Base-by-base conservation (phyloP, 2,329 filamentous ascomycete genomes). In the Graphiopsis chlorocephala region DNA sequence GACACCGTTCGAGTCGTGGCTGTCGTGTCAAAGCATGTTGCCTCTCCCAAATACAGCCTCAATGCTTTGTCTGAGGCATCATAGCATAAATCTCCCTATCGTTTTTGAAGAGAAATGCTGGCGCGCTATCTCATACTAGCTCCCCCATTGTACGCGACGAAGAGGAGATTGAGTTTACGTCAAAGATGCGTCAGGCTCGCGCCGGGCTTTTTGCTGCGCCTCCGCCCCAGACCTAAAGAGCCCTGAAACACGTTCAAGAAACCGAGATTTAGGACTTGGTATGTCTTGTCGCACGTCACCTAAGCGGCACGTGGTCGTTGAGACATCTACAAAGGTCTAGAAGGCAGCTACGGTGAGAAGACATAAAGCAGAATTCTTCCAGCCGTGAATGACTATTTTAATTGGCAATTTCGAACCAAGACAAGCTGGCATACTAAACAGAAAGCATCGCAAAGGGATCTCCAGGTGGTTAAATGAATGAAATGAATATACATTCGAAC, bases 141-240 rank as follows among this genome's bases (percentile, higher is more conserved):
- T 28, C 17, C 26, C 26, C 50, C 50, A 29, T 53, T 53, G 50
- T 28, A 31, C 26, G 29, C 29, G 26, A 28, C 14, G 4, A 25
- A 20, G 50, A 29, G 26, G 29, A 4, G 28, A 11, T 53, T 29
- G 50, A 53, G 26, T 53, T 53, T 53, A 53, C 50, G 50, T 53
- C 50, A 53, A 17, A 12, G n/a, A 53, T 31, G 50, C 38, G 29
- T 29, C 26, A 20, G 50, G 50, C 10, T n/a, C 50, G 50, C 50
- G 50, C 50, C 50, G 50, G 26, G 15, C 50, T 26, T 52, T 52
- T n/a, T 52, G 50, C 50, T 53, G 50, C 50, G 50, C 50, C 26
- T 53, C 50, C 50, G 28, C 50, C 26, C 11, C 50, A 31, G 12
- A 20, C 50, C 29, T 53, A 28, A 20, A 25, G 50, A 28, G 48